Conservation (phyloP, 2,329 filamentous ascomycete species). For the Aaosphaeria arxii region DNA sequence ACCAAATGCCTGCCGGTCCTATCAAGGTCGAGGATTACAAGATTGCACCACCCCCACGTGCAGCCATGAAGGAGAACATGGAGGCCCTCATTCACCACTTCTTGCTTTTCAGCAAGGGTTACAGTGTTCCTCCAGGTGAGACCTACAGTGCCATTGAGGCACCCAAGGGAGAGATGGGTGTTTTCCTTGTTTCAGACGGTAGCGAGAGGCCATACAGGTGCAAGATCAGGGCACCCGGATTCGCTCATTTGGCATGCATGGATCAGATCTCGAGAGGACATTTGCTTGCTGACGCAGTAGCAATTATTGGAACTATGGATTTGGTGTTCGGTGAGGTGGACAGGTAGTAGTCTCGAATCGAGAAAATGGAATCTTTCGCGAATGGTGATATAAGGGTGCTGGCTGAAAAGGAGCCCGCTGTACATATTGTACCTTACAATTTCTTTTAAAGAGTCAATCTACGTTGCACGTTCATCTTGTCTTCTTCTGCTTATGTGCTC, state of each 20-base stretch:
- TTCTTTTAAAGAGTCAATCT: constrained; percentile 14
- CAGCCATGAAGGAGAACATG: constrained; percentile 99
- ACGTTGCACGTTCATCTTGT: constrained; percentile 9
- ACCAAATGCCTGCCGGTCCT: constrained; percentile 96
- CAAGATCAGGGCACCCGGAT: constrained; percentile 95
- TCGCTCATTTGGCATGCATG: constrained; percentile 91
- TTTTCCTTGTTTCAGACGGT: constrained; percentile 93
- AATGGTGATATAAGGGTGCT: not conserved
- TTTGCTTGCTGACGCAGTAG: constrained; percentile 91
- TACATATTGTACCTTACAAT: constrained; percentile 26
- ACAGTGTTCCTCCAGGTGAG: constrained; percentile 93
- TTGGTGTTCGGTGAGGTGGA: constrained; percentile 34
- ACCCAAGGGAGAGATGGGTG: constrained; percentile 99
- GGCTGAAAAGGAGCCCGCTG: constrained; percentile 6
- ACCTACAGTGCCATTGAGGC: constrained; percentile 98
- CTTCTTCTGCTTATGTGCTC: not conserved
- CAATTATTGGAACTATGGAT: constrained; percentile 69
- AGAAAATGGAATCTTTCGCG: too few species aligned
- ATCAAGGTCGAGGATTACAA: constrained; percentile 99
- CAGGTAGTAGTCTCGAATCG: not conserved
- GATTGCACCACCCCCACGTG: constrained; percentile 88
- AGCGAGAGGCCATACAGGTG: constrained; percentile 95
- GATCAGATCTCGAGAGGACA: constrained; percentile 92
- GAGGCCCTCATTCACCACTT: constrained; percentile 99
- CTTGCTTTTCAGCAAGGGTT: constrained; percentile 97